These are phyloP conservation scores for Rhodomyrtus tomentosa DNA, from an alignment of 345 rosid genomes.

Conservation along the genomic window DNA sequence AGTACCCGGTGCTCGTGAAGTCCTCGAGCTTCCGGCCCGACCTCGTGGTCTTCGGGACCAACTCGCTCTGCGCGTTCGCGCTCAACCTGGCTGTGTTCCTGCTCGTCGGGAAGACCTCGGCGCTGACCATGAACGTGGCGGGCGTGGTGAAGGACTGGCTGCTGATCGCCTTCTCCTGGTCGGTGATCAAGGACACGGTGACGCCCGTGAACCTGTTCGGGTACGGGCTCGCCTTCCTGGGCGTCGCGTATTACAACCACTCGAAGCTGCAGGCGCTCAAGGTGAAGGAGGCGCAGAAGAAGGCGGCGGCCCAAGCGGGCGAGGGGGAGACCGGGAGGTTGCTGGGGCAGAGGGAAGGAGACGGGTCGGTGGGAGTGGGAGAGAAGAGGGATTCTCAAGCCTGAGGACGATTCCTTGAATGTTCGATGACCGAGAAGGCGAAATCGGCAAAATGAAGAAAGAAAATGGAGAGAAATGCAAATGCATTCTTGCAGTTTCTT, in stretches of 20 bases:
- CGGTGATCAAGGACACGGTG: conserved; percentile 91
- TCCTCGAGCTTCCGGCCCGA: conserved; percentile 81
- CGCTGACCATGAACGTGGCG: conserved; percentile 95
- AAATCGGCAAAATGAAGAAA: not conserved
- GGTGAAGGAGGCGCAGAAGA: conserved; percentile 81
- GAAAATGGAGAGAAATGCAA: not conserved
- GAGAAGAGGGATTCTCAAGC: conserved; percentile 52
- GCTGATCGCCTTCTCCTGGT: conserved; percentile 95
- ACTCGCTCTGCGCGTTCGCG: conserved; percentile 75
- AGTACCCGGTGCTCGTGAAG: conserved; percentile 52
- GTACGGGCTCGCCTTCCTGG: conserved; percentile 82
- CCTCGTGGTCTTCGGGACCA: conserved; percentile 76
- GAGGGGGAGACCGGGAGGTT: conserved; percentile 82
- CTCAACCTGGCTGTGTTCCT: conserved; percentile 90
- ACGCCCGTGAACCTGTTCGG: conserved; percentile 83
- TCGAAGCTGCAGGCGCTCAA: conserved; percentile 87
- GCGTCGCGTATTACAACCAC: conserved; percentile 87
- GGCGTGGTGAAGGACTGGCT: conserved; percentile 99
- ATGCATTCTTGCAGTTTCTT: not conserved
- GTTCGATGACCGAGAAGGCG: not conserved
- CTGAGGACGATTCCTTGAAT: conserved; percentile 7
- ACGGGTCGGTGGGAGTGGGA: conserved; percentile 12
- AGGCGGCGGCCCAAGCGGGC: conserved; percentile 11
- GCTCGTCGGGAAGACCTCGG: conserved; percentile 94
- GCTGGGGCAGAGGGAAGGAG: conserved; percentile 71